Conservation (phyloP, 2,329 filamentous ascomycete species). For the Thermomyces lanuginosus region DNA sequence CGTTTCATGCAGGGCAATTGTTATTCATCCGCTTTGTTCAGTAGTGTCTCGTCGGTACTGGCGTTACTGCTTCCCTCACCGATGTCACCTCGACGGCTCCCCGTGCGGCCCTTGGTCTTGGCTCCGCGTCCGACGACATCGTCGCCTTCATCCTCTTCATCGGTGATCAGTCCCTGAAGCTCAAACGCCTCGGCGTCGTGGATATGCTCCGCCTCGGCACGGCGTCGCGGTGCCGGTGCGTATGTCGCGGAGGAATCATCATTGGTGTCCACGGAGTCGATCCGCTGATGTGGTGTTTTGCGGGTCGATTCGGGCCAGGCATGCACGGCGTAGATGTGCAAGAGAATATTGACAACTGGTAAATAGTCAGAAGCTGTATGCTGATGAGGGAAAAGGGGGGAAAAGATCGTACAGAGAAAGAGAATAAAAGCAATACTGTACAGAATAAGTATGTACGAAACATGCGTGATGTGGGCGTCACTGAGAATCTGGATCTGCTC, state of each 20-base stretch:
- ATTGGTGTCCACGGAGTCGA: constrained; percentile 19
- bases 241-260: constrained; percentile 14
- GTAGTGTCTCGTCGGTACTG: too few relatives aligned
- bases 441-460: constrained; percentile 80
- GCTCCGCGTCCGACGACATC: too few relatives aligned
- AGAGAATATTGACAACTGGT: constrained; percentile 62
- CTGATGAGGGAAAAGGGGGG: constrained; percentile 3
- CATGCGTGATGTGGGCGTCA: constrained; percentile 62
- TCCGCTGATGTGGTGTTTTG: constrained; percentile 4
- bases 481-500: constrained; percentile 78
- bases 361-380: constrained; percentile 2
- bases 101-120: too few relatives aligned
- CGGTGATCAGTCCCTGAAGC: constrained; percentile 74
- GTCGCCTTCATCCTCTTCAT: constrained; percentile 53
- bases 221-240: constrained; percentile 30
- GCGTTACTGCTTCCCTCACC: too few relatives aligned
- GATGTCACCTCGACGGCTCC: too few relatives aligned
- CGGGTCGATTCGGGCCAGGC: constrained; percentile 28
- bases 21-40: too few relatives aligned
- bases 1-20: too few relatives aligned
- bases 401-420: constrained; percentile 53
- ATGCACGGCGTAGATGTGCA: constrained; percentile 63
- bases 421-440: constrained; percentile 80
- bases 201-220: constrained; percentile 35
- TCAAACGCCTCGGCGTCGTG: constrained; percentile 86